A percentile compares a stretch with the other conserved stretches of the same genome.
Conservation (phyloP, 345 rosid genomes). For the Hibiscus tridactylites region DNA sequence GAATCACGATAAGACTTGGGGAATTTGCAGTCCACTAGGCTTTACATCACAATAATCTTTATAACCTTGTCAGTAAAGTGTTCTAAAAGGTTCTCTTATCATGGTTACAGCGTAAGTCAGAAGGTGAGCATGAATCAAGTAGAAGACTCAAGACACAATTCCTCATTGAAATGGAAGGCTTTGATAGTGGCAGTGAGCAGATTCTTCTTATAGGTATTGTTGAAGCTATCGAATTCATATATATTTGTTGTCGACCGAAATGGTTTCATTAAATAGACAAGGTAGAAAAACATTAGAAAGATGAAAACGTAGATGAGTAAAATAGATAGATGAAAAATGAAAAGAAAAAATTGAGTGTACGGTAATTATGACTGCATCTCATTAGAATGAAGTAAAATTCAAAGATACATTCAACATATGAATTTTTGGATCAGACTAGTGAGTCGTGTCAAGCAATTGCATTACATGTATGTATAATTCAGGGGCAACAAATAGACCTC, state of each 20-base stretch:
- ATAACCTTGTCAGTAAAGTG: background rate
- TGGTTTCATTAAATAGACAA: background rate
- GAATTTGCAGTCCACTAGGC: background rate
- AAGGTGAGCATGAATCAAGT: slow-evolving; percentile 96
- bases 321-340: too few relatives aligned
- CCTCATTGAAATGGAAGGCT: slow-evolving; percentile 91
- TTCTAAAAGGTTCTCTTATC: slow-evolving; percentile 9
- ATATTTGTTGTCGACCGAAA: background rate
- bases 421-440: background rate
- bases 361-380: background rate
- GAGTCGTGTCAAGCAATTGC: background rate
- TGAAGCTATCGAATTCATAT: background rate
- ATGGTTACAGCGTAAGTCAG: slow-evolving; percentile 83
- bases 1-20: background rate
- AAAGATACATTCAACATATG: background rate
- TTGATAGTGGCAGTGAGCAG: slow-evolving; percentile 79
- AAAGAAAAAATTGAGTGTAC: background rate
- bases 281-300: background rate
- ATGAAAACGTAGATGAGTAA: too few relatives aligned
- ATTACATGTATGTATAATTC: slow-evolving; percentile 16
- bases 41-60: background rate
- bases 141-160: slow-evolving; percentile 94
- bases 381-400: background rate
- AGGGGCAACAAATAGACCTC: slow-evolving; percentile 99
- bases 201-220: slow-evolving; percentile 81